Evolutionary conservation across 2,329 filamentous ascomycete species (phyloP).

Genomic region (Colletotrichum melonis): DNA sequence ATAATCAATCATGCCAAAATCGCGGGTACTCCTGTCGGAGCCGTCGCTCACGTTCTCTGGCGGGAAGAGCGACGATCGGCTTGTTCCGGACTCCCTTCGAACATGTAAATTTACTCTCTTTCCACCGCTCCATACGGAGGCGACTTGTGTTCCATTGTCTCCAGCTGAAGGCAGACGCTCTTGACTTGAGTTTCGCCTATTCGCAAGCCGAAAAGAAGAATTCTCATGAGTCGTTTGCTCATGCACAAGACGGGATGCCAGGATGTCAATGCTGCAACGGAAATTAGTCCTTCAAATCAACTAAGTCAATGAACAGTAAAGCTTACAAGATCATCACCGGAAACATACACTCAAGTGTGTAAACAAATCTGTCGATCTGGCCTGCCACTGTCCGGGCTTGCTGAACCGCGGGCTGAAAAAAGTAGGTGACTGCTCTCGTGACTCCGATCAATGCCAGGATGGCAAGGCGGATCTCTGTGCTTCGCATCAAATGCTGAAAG

Average conservation of each 20-base stretch:
- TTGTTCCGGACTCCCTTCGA: not conserved
- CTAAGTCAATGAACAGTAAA: not conserved
- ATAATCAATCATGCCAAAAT: not conserved
- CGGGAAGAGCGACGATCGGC: not conserved
- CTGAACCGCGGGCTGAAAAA: not conserved
- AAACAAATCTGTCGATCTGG: not conserved
- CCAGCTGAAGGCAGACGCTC: not conserved
- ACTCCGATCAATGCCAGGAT: not conserved
- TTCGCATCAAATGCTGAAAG: not conserved
- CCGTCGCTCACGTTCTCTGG: not conserved
- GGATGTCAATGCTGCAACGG: not conserved
- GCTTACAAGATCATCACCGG: not conserved
- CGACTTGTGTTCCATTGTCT: not conserved
- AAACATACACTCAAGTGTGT: not conserved
- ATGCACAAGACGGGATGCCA: not conserved
- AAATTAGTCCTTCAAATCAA: not conserved
- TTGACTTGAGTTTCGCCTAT: not conserved
- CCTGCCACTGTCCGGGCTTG: not conserved
- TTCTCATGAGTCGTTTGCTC: not conserved
- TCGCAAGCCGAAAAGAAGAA: not conserved
- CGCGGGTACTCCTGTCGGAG: not conserved
- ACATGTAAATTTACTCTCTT: not conserved
- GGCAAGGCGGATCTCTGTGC: not conserved
- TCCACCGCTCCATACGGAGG: not conserved
- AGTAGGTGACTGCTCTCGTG: not conserved